These are phyloP conservation scores for Populus deltoides DNA, from an alignment of 345 rosid genomes.

Conservation along the genomic window DNA sequence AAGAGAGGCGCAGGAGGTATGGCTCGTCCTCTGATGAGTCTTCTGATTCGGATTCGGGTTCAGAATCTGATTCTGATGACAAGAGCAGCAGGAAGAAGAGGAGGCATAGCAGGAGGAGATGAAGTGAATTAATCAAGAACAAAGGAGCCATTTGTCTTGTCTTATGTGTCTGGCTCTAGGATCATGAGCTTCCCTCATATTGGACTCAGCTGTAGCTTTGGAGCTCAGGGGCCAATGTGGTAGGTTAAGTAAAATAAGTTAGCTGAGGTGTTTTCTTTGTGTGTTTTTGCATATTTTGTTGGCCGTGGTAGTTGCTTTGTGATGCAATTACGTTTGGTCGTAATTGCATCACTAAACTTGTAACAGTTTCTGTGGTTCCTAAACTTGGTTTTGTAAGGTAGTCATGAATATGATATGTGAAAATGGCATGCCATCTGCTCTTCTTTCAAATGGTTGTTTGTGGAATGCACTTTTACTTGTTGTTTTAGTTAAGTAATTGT, in stretches of 20 bases:
- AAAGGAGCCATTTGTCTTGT: background rate
- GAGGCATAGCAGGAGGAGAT: constrained; percentile 57
- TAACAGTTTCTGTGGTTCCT: background rate
- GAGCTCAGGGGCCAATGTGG: background rate
- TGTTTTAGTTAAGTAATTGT: background rate
- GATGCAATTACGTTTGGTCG: background rate
- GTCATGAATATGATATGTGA: background rate
- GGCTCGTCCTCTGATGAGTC: constrained; percentile 79
- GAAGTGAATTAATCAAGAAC: background rate
- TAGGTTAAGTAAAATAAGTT: constrained; percentile 1
- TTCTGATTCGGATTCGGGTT: constrained; percentile 63
- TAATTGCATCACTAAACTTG: constrained; percentile 4
- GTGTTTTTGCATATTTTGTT: background rate
- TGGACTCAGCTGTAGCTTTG: background rate
- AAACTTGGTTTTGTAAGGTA: background rate
- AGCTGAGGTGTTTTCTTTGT: background rate
- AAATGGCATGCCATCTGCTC: background rate
- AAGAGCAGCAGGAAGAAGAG: constrained; percentile 56
- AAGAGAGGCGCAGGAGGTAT: constrained; percentile 50
- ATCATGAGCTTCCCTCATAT: background rate
- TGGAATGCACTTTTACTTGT: background rate
- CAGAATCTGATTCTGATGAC: constrained; percentile 72
- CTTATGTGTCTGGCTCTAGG: background rate
- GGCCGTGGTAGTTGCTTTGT: background rate
- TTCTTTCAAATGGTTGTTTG: background rate